Conservation (phyloP, 148 eudicot species). For the Fagopyrum tataricum region DNA sequence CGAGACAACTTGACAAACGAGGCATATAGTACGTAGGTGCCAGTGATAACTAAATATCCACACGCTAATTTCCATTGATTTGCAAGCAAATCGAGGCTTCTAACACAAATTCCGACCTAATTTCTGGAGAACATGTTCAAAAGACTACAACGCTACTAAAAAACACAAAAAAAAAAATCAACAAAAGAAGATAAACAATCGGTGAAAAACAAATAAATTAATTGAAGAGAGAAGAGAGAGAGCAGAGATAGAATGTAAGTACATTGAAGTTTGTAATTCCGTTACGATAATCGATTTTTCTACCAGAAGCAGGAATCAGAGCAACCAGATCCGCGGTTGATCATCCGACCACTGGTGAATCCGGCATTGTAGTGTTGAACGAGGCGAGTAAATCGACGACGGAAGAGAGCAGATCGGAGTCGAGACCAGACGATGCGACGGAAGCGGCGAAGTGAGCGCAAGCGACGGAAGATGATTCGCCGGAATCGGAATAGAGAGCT, state of each 20-base stretch:
- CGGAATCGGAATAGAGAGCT: conserved; percentile 45
- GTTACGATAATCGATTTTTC: not conserved
- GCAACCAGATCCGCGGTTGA: not conserved
- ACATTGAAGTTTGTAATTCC: not conserved
- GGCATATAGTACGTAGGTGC: conserved; percentile 7
- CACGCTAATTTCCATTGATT: not conserved
- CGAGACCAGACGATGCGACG: conserved; percentile 51
- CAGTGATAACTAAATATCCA: conserved; percentile 2
- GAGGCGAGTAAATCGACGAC: conserved; percentile 24
- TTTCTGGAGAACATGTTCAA: not conserved
- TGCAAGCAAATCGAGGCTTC: conserved; percentile 2
- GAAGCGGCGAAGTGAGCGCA: conserved; percentile 35
- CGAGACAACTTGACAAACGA: conserved; percentile 8
- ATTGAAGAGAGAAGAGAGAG: not conserved
- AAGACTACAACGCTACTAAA: not conserved
- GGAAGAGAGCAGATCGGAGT: conserved; percentile 27
- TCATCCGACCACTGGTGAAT: not conserved
- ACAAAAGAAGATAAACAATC: not conserved
- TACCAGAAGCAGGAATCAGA: conserved; percentile 12
- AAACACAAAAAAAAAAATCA: not conserved
- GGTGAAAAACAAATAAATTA: not conserved
- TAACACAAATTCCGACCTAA: not conserved
- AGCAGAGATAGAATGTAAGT: not conserved
- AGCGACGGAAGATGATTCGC: conserved; percentile 34
- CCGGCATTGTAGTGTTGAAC: conserved; percentile 3